phyloP scores from a whole-genome alignment of 2,329 filamentous ascomycete genomes.

The Venturia aucupariae region DNA sequence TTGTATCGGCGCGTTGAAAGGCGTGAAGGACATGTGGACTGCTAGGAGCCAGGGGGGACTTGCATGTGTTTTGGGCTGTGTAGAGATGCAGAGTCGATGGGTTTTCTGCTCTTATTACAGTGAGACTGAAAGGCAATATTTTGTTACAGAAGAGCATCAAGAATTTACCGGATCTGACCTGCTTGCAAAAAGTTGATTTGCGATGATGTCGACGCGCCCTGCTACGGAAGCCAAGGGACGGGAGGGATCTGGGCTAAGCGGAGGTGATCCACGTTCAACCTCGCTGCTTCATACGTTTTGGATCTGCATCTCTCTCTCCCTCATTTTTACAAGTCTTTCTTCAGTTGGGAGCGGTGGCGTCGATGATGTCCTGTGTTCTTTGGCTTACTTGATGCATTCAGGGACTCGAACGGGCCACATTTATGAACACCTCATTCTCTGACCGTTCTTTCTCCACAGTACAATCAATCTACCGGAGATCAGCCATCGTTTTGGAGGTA shows the following conservation, averaged over 20 bases:
- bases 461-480: too few species aligned
- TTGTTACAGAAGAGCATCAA: not conserved
- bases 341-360: too few species aligned
- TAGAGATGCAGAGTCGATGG: not conserved
- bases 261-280: not conserved
- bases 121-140: not conserved
- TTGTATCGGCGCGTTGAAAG: conserved; percentile 9
- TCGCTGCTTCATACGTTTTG: not conserved
- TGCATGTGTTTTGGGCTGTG: not conserved
- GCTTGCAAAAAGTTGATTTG: conserved; percentile 47
- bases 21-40: conserved; percentile 1
- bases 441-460: too few species aligned
- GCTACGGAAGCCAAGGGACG: too few species aligned
- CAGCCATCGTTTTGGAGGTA: too few species aligned
- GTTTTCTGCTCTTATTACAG: not conserved
- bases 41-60: not conserved
- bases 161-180: not conserved
- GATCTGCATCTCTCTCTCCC: too few species aligned
- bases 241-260: not conserved
- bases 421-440: too few species aligned
- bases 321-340: too few species aligned
- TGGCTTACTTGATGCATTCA: too few species aligned
- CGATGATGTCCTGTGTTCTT: too few species aligned
- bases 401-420: too few species aligned
- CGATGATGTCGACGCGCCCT: not conserved